Conservation (phyloP, 2,329 filamentous ascomycete species). For the Ramularia collo-cygni region DNA sequence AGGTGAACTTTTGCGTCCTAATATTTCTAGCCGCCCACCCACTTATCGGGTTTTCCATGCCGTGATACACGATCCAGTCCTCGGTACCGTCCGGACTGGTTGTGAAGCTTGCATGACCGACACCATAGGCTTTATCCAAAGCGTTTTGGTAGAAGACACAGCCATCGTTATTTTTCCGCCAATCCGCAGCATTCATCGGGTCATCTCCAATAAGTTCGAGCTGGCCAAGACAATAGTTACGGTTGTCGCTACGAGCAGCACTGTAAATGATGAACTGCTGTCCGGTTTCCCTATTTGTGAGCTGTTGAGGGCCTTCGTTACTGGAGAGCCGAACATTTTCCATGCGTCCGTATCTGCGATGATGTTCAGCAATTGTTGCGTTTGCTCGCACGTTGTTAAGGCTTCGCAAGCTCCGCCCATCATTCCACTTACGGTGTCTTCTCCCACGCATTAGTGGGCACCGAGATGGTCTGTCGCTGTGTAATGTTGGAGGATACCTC, state of each 20-base stretch:
- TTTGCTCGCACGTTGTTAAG: too few species aligned
- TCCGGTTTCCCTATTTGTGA: slow-evolving; percentile 41
- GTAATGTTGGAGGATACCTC: slow-evolving; percentile 41
- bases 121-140: slow-evolving; percentile 39
- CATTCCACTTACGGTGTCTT: too few species aligned
- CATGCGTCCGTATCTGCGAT: slow-evolving; percentile 35
- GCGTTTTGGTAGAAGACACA: slow-evolving; percentile 47
- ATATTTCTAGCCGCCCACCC: slow-evolving; percentile 45
- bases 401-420: too few species aligned
- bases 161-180: slow-evolving; percentile 42
- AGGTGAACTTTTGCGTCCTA: slow-evolving; percentile 42
- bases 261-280: slow-evolving; percentile 46
- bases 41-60: slow-evolving; percentile 42
- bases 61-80: slow-evolving; percentile 49
- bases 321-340: slow-evolving; percentile 41
- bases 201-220: slow-evolving; percentile 44
- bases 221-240: slow-evolving; percentile 48
- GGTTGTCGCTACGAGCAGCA: slow-evolving; percentile 45
- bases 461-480: slow-evolving; percentile 42
- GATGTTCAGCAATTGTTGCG: neutral
- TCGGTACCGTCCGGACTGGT: slow-evolving; percentile 43
- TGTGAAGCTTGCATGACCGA: slow-evolving; percentile 46
- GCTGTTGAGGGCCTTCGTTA: slow-evolving; percentile 47
- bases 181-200: slow-evolving; percentile 44
- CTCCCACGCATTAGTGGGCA: slow-evolving; percentile 45